Evolutionary conservation across 23 red algal species (phyloP).

Genomic region (Gracilaria caudata): DNA sequence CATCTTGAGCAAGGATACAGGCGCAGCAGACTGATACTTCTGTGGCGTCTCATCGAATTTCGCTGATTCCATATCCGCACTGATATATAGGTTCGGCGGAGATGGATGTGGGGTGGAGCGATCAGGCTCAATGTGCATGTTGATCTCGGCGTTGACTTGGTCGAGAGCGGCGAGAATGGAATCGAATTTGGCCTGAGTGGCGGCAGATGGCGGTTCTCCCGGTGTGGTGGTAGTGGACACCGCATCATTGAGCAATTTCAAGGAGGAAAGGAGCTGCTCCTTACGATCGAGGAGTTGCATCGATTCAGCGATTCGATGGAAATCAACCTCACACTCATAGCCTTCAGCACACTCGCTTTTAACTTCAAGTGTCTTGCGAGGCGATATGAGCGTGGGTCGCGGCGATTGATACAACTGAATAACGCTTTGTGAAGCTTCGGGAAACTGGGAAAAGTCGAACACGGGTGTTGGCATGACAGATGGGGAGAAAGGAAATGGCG

Average conservation of each 20-base stretch:
- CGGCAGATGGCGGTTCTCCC: not conserved
- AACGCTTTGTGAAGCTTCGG: conserved; percentile 18
- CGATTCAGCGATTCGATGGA: conserved; percentile 40
- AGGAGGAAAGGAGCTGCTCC: conserved; percentile 32
- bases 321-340: conserved; percentile 56
- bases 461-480: conserved; percentile 12
- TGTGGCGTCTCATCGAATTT: conserved; percentile 32
- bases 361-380: conserved; percentile 11
- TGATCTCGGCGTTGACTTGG: conserved; percentile 1
- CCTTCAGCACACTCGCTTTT: not conserved
- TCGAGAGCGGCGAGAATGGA: conserved; percentile 35
- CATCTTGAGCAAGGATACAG: not conserved
- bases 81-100: conserved; percentile 6
- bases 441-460: conserved; percentile 29
- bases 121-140: conserved; percentile 17
- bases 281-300: conserved; percentile 60
- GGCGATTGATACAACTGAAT: conserved; percentile 23
- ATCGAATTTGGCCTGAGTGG: conserved; percentile 11
- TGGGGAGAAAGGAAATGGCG: conserved; percentile 34
- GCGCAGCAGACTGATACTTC: not conserved
- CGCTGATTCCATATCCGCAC: conserved; percentile 15
- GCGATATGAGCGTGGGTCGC: conserved; percentile 20
- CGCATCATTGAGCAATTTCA: conserved; percentile 40
- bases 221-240: not conserved
- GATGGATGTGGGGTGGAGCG: conserved; percentile 26